These are phyloP conservation scores for Nothopassalora personata DNA, from an alignment of 2,329 filamentous ascomycete genomes.

Conservation along the genomic window DNA sequence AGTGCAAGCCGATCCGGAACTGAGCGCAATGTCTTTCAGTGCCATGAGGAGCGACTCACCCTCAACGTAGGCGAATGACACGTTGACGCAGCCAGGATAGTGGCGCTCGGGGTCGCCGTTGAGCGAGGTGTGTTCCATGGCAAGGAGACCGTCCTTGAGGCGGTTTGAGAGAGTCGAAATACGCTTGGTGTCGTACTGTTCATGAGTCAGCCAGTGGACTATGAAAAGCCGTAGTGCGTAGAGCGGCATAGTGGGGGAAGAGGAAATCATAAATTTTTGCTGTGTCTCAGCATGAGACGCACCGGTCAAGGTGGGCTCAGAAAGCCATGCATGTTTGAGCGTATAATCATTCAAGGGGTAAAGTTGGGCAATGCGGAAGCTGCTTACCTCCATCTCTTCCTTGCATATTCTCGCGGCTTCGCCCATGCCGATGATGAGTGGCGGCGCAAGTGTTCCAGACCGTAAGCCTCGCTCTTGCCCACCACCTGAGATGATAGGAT, in stretches of 20 bases:
- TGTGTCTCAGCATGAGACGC: conserved; percentile 48
- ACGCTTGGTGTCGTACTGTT: conserved; percentile 83
- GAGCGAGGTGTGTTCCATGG: conserved; percentile 85
- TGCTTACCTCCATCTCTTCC: conserved; percentile 80
- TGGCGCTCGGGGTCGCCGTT: conserved; percentile 80
- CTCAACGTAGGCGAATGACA: conserved; percentile 97
- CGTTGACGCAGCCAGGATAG: conserved; percentile 95
- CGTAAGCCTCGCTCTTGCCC: conserved; percentile 92
- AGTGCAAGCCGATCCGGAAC: conserved; percentile 93
- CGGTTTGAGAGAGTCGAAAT: conserved; percentile 78
- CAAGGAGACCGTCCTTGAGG: conserved; percentile 72
- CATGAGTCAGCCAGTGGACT: conserved; percentile 23
- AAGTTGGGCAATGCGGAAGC: neutral
- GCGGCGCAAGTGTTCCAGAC: conserved; percentile 87
- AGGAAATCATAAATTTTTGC: conserved; percentile 58
- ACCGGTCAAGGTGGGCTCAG: conserved; percentile 63
- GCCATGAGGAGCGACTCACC: conserved; percentile 98
- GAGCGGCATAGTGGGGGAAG: neutral
- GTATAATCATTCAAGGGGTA: conserved; percentile 63
- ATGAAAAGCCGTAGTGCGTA: neutral
- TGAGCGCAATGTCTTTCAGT: conserved; percentile 93
- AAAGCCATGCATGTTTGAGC: conserved; percentile 87
- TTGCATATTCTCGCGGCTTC: conserved; percentile 90
- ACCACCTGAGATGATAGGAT: conserved; percentile 92
- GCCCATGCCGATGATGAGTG: conserved; percentile 85